Percentiles rank a stretch among this genome's conserved stretches.
These are phyloP conservation scores for Recurvomyces mirabilis DNA, from an alignment of 495 filamentous ascomycete genomes.

Conservation along the genomic window DNA sequence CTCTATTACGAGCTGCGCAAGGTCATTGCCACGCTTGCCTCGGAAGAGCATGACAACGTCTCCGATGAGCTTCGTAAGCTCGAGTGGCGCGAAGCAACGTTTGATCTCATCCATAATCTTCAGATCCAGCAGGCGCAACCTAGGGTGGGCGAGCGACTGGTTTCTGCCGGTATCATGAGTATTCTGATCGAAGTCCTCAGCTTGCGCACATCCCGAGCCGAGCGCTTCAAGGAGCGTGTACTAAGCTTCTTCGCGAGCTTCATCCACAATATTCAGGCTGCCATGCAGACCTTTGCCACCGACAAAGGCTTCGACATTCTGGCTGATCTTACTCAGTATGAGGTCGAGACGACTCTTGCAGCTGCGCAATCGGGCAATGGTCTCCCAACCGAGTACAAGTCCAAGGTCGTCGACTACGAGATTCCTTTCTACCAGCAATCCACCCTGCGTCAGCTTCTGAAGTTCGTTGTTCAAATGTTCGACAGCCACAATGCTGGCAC, in stretches of 20 bases:
- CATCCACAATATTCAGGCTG: slow-evolving; percentile 67
- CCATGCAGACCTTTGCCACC: slow-evolving; percentile 65
- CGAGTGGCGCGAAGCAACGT: slow-evolving; percentile 80
- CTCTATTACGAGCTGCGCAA: slow-evolving; percentile 90
- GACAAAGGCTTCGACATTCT: slow-evolving; percentile 77
- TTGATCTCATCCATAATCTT: slow-evolving; percentile 67
- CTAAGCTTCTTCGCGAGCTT: slow-evolving; percentile 78
- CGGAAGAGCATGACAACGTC: slow-evolving; percentile 40
- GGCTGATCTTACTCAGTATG: slow-evolving; percentile 68
- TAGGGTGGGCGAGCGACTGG: slow-evolving; percentile 60
- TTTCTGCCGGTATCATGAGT: slow-evolving; percentile 76
- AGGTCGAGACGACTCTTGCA: slow-evolving; percentile 60
- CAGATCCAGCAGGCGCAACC: slow-evolving; percentile 47
- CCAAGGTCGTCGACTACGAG: slow-evolving; percentile 74
- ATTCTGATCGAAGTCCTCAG: slow-evolving; percentile 83
- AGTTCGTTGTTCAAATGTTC: slow-evolving; percentile 94
- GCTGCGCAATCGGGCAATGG: slow-evolving; percentile 55
- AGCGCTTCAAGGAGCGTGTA: slow-evolving; percentile 67
- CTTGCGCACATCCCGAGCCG: slow-evolving; percentile 68
- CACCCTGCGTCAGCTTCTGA: slow-evolving; percentile 83
- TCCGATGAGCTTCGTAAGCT: slow-evolving; percentile 46
- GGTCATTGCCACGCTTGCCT: slow-evolving; percentile 66
- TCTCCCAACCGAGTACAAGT: slow-evolving; percentile 66
- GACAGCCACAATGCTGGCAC: slow-evolving; percentile 69
- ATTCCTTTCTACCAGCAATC: slow-evolving; percentile 89